phyloP scores from a whole-genome alignment of 768 basidiomycete genomes.

The Plicaturopsis crispa region DNA sequence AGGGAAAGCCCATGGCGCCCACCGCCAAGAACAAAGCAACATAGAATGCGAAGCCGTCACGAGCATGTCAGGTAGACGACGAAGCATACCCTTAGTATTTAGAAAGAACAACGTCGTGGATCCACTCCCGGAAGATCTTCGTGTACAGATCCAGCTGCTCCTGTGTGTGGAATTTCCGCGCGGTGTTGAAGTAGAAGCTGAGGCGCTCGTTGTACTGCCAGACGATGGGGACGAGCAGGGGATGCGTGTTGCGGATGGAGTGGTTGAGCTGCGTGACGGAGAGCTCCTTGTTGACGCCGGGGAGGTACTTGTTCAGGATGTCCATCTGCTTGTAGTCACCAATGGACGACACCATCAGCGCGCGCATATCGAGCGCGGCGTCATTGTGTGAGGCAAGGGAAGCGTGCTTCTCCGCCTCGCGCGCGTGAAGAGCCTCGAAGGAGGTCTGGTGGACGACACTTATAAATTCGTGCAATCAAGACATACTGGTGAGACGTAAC shows the following conservation, averaged over 20 bases:
- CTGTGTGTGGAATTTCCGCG: background rate
- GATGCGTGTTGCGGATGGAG: slow-evolving; percentile 2
- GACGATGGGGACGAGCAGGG: slow-evolving; percentile 1
- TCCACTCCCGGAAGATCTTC: slow-evolving; percentile 2
- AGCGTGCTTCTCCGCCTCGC: no score
- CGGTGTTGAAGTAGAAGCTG: background rate
- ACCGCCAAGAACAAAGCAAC: no score
- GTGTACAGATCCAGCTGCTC: slow-evolving; percentile 1
- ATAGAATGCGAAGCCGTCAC: no score
- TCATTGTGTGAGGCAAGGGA: no score
- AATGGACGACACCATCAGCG: slow-evolving; percentile 1
- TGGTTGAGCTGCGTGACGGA: background rate
- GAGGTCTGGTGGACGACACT: no score
- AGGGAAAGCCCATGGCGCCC: no score
- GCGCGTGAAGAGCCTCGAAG: no score
- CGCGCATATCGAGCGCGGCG: background rate
- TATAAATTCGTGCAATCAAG: no score
- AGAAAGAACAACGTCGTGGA: background rate
- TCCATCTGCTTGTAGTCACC: slow-evolving; percentile 1
- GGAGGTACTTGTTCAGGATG: background rate
- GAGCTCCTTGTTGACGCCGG: background rate
- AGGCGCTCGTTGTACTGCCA: slow-evolving; percentile 1
- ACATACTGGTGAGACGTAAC: no score
- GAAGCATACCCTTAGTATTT: no score
- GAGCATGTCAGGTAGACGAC: no score